phyloP scores from a whole-genome alignment of 1,284 basidiomycete genomes.

The Rhodotorula sp. region DNA sequence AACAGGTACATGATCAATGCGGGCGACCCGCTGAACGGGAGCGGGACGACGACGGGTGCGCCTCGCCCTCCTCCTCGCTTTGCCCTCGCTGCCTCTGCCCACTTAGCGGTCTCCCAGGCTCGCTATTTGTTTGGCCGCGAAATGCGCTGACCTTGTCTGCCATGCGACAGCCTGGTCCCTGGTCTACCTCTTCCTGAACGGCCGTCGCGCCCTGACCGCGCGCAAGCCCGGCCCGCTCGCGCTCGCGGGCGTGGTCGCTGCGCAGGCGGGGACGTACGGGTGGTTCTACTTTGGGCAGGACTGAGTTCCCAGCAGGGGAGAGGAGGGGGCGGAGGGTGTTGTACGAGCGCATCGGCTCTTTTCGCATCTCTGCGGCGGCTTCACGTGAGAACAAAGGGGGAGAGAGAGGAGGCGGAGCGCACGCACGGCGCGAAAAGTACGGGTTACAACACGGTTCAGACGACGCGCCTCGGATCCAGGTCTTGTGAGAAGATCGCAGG shows the following conservation, averaged over 20 bases:
- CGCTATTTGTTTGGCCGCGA: no score
- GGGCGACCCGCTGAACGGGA: conserved; percentile 39
- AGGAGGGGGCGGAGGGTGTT: neutral
- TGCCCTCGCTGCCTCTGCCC: neutral
- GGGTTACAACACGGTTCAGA: neutral
- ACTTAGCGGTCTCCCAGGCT: no score
- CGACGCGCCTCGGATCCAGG: neutral
- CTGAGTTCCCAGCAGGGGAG: neutral
- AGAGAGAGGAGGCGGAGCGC: neutral
- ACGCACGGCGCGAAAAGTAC: neutral
- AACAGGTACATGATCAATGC: conserved; percentile 39
- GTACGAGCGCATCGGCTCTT: neutral
- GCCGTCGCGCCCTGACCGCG: conserved; percentile 22
- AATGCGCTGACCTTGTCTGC: no score
- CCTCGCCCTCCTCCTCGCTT: neutral
- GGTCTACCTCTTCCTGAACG: conserved; percentile 42
- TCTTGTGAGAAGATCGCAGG: neutral
- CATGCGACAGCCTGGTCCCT: conserved; percentile 39
- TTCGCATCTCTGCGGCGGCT: neutral
- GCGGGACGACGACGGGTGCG: conserved; percentile 40
- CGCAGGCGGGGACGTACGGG: conserved; percentile 27
- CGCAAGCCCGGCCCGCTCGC: conserved; percentile 26
- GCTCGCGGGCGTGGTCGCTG: conserved; percentile 17
- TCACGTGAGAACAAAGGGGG: neutral
- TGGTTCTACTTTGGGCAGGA: conserved; percentile 25